Evolutionary conservation across 1,139 yeast genomes (phyloP).

Genomic region (Suhomyces maxii): DNA sequence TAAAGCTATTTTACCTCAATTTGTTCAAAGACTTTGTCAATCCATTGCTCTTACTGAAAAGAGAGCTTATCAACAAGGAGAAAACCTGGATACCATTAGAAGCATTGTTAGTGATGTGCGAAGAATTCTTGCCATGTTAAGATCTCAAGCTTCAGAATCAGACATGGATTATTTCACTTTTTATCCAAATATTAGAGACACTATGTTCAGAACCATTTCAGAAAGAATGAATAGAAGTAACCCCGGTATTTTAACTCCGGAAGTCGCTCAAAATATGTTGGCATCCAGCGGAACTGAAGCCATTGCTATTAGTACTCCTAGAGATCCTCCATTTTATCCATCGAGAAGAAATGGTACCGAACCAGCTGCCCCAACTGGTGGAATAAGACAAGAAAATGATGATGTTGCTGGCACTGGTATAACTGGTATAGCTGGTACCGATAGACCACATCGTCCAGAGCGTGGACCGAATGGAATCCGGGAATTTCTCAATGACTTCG

Average conservation of each 20-base stretch:
- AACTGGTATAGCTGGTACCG: too few species aligned
- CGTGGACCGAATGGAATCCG: constrained; percentile 13
- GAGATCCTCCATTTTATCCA: constrained; percentile 1
- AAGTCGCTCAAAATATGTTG: constrained; percentile 38
- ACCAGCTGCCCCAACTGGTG: constrained; percentile 2
- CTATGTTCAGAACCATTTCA: constrained; percentile 29
- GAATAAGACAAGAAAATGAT: not conserved
- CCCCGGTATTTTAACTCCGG: constrained; percentile 42
- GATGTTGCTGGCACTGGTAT: not conserved
- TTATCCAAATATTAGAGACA: constrained; percentile 27
- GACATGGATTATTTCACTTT: constrained; percentile 34
- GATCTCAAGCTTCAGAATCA: constrained; percentile 25
- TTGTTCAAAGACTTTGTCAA: constrained; percentile 38
- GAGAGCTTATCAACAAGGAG: constrained; percentile 42
- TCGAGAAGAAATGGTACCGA: constrained; percentile 1
- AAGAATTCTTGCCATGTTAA: constrained; percentile 26
- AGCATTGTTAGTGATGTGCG: constrained; percentile 29
- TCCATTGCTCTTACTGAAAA: constrained; percentile 40
- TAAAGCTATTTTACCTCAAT: constrained; percentile 37
- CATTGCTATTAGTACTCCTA: constrained; percentile 2
- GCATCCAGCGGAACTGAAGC: constrained; percentile 6
- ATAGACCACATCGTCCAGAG: not conserved
- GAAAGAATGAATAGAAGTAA: constrained; percentile 34
- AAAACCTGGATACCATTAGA: constrained; percentile 23
- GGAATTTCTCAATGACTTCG: constrained; percentile 25